Conservation (phyloP, 1,284 basidiomycete genomes). For the Leccinum variabile region DNA sequence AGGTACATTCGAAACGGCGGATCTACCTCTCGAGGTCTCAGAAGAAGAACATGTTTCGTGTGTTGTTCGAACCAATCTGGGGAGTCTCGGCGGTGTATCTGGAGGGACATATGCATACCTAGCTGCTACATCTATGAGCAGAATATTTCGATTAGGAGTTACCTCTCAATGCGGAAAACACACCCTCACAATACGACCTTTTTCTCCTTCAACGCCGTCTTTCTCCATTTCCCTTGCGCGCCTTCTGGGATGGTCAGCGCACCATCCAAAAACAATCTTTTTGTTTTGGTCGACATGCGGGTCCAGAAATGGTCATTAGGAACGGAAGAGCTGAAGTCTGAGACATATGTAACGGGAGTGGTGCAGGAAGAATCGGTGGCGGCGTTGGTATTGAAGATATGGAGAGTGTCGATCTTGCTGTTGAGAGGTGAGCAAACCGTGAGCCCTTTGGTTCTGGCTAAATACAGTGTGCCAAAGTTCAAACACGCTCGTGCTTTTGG, state of each 20-base stretch:
- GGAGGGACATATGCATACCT: slow-evolving; percentile 43
- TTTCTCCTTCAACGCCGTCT: slow-evolving; percentile 53
- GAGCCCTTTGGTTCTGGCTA: slow-evolving; percentile 7
- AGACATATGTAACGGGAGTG: slow-evolving; percentile 51
- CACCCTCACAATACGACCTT: slow-evolving; percentile 54
- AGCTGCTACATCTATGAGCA: slow-evolving; percentile 64
- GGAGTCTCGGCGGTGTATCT: slow-evolving; percentile 26
- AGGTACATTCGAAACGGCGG: slow-evolving; percentile 55
- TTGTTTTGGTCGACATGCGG: slow-evolving; percentile 64
- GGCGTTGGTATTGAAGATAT: slow-evolving; percentile 54
- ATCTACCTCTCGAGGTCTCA: slow-evolving; percentile 46
- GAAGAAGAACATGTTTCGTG: slow-evolving; percentile 63
- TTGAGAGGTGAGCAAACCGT: slow-evolving; percentile 50
- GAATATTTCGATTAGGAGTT: slow-evolving; percentile 62
- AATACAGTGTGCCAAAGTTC: slow-evolving; percentile 36
- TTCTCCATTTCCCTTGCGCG: slow-evolving; percentile 54
- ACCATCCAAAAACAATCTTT: slow-evolving; percentile 47
- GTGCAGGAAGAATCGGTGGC: slow-evolving; percentile 44
- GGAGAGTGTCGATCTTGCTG: slow-evolving; percentile 66
- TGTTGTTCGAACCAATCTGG: slow-evolving; percentile 62
- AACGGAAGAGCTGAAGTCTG: slow-evolving; percentile 55
- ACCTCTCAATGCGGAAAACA: slow-evolving; percentile 68
- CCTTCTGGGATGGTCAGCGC: slow-evolving; percentile 57
- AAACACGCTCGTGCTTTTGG: slow-evolving; percentile 56
- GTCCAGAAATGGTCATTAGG: slow-evolving; percentile 69